phyloP scores from a whole-genome alignment of 768 basidiomycete genomes.

The Amanita subjunquillea region DNA sequence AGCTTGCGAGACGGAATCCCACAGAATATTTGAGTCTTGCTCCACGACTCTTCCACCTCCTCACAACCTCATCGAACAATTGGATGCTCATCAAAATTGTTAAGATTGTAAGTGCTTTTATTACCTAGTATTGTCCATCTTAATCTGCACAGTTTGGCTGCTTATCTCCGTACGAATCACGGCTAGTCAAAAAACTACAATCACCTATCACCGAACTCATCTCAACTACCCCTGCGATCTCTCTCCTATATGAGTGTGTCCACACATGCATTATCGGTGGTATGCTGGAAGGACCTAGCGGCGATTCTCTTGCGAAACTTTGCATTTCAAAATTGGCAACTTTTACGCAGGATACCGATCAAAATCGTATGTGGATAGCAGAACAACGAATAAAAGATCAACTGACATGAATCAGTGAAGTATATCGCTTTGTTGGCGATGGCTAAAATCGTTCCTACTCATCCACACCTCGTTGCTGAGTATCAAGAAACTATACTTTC shows the following conservation, averaged over 20 bases:
- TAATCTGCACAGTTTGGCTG: constrained; percentile 68
- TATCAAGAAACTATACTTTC: constrained; percentile 87
- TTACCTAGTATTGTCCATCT: neutral
- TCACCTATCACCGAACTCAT: constrained; percentile 94
- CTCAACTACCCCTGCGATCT: constrained; percentile 90
- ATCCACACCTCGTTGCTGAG: constrained; percentile 81
- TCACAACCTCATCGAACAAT: constrained; percentile 93
- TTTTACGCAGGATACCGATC: constrained; percentile 88
- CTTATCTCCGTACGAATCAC: constrained; percentile 83
- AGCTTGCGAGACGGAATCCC: constrained; percentile 76
- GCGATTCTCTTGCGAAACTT: constrained; percentile 68
- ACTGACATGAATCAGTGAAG: constrained; percentile 53
- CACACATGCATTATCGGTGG: constrained; percentile 96
- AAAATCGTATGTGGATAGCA: constrained; percentile 65
- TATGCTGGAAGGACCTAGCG: constrained; percentile 78
- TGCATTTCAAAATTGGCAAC: constrained; percentile 91
- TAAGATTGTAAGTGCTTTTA: constrained; percentile 57
- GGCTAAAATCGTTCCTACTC: constrained; percentile 90
- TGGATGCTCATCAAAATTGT: constrained; percentile 99
- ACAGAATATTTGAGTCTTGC: constrained; percentile 77
- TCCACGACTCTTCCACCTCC: constrained; percentile 84
- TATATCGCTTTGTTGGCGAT: constrained; percentile 94
- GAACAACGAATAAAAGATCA: neutral
- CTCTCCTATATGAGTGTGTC: constrained; percentile 94
- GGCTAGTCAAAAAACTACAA: constrained; percentile 89